phyloP scores from a whole-genome alignment of 169 alveolate genomes.

The Plasmodium adleri region DNA sequence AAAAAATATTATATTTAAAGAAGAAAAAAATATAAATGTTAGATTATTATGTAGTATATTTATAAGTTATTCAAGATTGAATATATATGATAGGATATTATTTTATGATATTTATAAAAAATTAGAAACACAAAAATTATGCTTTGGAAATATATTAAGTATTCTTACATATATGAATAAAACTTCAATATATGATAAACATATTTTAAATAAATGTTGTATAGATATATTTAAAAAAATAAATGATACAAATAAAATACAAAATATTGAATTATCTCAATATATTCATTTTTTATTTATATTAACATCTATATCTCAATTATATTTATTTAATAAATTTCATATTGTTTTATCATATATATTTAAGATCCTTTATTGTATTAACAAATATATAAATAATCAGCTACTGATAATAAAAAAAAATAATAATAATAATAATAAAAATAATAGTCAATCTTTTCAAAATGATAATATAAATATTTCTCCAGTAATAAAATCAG shows the following conservation, averaged over 20 bases:
- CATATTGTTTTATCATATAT: constrained; percentile 5
- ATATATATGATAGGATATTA: constrained; percentile 30
- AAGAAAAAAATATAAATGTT: background rate
- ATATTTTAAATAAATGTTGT: constrained; percentile 22
- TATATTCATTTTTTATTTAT: constrained; percentile 26
- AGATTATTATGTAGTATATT: constrained; percentile 51
- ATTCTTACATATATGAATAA: constrained; percentile 46
- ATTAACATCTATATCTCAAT: constrained; percentile 54
- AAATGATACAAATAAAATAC: background rate
- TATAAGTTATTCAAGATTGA: constrained; percentile 41
- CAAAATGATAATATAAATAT: too few species aligned
- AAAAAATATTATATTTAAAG: constrained; percentile 13
- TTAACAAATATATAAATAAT: background rate
- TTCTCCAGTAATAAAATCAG: background rate
- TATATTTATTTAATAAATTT: constrained; percentile 17
- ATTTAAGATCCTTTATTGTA: background rate
- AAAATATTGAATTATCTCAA: constrained; percentile 2
- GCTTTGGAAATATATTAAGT: constrained; percentile 13
- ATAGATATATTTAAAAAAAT: constrained; percentile 13
- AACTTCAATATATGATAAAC: constrained; percentile 23
- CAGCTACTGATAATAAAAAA: too few species aligned
- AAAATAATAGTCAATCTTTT: too few species aligned
- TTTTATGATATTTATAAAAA: constrained; percentile 28
- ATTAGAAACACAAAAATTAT: constrained; percentile 3
- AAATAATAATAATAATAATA: background rate